Evolutionary conservation across 441 rosid species (phyloP), one percentile per base, ranked within the genome.

Genomic region (Arabidopsis lyrata): DNA sequence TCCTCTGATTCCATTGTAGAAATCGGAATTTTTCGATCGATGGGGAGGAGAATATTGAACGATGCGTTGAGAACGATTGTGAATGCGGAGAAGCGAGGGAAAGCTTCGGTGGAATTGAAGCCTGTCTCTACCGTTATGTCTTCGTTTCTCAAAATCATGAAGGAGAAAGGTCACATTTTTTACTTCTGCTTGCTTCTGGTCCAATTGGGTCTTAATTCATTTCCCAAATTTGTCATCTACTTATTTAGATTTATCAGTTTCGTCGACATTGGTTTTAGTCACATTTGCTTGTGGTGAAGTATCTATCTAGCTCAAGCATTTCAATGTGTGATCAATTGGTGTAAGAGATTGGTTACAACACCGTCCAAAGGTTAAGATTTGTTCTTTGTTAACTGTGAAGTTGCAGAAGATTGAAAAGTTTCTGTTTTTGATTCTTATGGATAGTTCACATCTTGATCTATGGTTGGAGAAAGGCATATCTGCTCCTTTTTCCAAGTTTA

Each of bases 31-130:
- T 9, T 14, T 34, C 12, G 68, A 59, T 49, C 63, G 6, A 94
- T 90, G 97, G 97, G 99, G 69, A 84, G 97, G 78, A 90, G 94
- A 69, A 90, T 89, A 75, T 47, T 95, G 82, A 92, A 89, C 72
- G 87, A 95, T 18, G 97, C 98, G 14, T 74, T 95, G 86, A 88
- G 98, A 63, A 36, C 85, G 62, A 86, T 92, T 1, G 99, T 95
- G 79, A 95, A 95, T 68, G 98, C 97, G 0, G 97, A 94, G 76
- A 94, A 59, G 81, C 85, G 97, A 58, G 86, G 85, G 16, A 95
- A 90, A 81, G 86, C 92, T 16, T 73, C 84, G 1, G 97, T 92
- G 68, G 90, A 92, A 44, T 48, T 95, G 74, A 80, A 86, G 69
- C 99, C 99, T 11, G 82, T 95, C 82, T 92, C 99, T 57, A 83